phyloP scores from a whole-genome alignment of 1,139 yeast genomes.

The Kluyveromyces sp. region DNA sequence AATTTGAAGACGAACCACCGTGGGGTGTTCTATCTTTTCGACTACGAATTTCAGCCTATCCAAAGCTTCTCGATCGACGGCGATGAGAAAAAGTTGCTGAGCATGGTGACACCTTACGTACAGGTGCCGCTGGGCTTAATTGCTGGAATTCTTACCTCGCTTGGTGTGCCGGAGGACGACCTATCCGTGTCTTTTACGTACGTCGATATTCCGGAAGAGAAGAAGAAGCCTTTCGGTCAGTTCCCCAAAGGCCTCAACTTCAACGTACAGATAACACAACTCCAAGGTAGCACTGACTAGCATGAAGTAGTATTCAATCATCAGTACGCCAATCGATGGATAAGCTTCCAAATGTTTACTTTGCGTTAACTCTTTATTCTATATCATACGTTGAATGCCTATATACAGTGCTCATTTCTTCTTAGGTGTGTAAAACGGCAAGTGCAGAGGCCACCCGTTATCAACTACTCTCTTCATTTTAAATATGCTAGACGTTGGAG shows the following conservation, averaged over 20 bases:
- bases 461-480: background rate
- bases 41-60: constrained; percentile 26
- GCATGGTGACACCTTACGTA: constrained; percentile 42
- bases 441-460: background rate
- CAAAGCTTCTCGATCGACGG: constrained; percentile 23
- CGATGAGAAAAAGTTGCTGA: constrained; percentile 33
- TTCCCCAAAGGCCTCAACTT: constrained; percentile 30
- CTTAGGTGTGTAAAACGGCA: background rate
- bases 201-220: constrained; percentile 25
- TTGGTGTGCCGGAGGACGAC: constrained; percentile 26
- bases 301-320: no score
- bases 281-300: background rate
- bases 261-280: constrained; percentile 25
- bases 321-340: no score
- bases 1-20: constrained; percentile 87
- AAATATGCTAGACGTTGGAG: background rate
- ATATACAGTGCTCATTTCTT: background rate
- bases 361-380: background rate
- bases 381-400: background rate
- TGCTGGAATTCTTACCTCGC: constrained; percentile 54
- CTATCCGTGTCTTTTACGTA: constrained; percentile 26
- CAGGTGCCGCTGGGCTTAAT: constrained; percentile 84
- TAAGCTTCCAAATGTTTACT: no score
- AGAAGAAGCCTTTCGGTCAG: constrained; percentile 6
- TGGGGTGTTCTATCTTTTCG: constrained; percentile 36